Conservation (phyloP, 495 filamentous ascomycete genomes). For the Pyrenula massariospora region DNA sequence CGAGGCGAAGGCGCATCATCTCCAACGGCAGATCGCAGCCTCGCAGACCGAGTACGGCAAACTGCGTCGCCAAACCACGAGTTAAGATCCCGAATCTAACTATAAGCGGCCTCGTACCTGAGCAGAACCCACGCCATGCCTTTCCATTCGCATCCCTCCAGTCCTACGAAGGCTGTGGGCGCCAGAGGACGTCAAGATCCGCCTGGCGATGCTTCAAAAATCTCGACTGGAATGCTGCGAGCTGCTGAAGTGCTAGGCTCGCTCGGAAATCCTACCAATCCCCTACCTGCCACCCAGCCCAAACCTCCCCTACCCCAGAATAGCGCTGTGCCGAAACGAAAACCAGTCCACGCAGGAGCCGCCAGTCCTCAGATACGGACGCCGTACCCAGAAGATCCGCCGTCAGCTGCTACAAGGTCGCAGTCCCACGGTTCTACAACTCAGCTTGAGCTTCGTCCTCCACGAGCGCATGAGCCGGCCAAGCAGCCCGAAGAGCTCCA, state of each 20-base stretch:
- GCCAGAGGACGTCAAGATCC: neutral
- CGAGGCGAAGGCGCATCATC: neutral
- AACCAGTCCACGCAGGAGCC: neutral
- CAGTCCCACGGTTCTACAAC: neutral
- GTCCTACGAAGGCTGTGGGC: neutral
- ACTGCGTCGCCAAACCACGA: neutral
- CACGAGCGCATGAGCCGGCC: neutral
- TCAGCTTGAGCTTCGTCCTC: neutral
- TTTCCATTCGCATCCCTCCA: neutral
- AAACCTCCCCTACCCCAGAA: neutral
- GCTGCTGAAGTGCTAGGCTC: neutral
- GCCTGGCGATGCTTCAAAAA: neutral
- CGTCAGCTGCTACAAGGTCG: neutral
- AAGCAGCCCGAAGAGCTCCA: slow-evolving; percentile 67
- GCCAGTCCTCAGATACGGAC: neutral
- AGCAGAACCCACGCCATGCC: neutral
- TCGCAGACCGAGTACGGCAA: neutral
- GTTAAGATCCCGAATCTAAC: neutral
- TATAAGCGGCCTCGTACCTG: neutral
- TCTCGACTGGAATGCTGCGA: neutral
- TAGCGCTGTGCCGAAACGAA: neutral
- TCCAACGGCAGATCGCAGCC: neutral
- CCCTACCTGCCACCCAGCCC: neutral
- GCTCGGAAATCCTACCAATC: neutral
- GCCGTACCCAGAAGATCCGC: neutral